These are phyloP conservation scores for Pseudocercospora pini-densiflorae DNA, from an alignment of 2,329 filamentous ascomycete species.

Conservation along the genomic window DNA sequence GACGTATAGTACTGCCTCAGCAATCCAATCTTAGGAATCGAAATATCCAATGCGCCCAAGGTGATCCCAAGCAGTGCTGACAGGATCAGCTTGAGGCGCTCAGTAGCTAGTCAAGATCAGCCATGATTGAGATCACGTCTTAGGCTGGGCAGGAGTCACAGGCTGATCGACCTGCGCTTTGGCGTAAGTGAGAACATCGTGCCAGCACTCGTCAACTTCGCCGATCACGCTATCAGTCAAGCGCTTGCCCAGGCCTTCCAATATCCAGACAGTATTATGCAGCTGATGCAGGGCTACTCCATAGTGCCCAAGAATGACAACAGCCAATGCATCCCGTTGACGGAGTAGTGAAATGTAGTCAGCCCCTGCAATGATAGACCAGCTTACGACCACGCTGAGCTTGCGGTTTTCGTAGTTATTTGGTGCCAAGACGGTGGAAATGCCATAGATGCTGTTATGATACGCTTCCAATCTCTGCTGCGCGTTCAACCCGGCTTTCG, in stretches of 20 bases:
- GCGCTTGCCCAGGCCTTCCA: conserved; percentile 18
- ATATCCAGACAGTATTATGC: conserved; percentile 10
- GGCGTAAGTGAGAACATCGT: conserved; percentile 18
- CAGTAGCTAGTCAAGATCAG: not conserved
- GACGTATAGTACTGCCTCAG: too few relatives aligned
- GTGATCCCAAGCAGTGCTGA: not conserved
- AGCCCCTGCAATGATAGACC: conserved; percentile 25
- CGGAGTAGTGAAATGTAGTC: conserved; percentile 24
- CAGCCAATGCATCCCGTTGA: conserved; percentile 27
- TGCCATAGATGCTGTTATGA: conserved; percentile 23
- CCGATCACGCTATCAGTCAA: conserved; percentile 15
- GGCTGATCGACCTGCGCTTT: conserved; percentile 12
- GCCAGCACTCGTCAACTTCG: conserved; percentile 19
- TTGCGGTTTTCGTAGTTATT: conserved; percentile 18
- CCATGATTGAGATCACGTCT: not conserved
- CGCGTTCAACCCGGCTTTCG: conserved; percentile 13
- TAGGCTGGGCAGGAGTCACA: conserved; percentile 9
- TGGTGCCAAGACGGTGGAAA: conserved; percentile 24
- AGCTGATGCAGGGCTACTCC: conserved; percentile 25
- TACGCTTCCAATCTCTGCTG: conserved; percentile 19
- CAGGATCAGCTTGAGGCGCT: not conserved
- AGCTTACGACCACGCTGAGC: conserved; percentile 20
- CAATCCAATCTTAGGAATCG: too few relatives aligned
- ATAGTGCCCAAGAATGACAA: conserved; percentile 29
- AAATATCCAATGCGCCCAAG: too few relatives aligned